Evolutionary conservation across 1,139 yeast genomes (phyloP), one percentile per base, ranked within the genome.

Genomic region (Candida tunisiensis): DNA sequence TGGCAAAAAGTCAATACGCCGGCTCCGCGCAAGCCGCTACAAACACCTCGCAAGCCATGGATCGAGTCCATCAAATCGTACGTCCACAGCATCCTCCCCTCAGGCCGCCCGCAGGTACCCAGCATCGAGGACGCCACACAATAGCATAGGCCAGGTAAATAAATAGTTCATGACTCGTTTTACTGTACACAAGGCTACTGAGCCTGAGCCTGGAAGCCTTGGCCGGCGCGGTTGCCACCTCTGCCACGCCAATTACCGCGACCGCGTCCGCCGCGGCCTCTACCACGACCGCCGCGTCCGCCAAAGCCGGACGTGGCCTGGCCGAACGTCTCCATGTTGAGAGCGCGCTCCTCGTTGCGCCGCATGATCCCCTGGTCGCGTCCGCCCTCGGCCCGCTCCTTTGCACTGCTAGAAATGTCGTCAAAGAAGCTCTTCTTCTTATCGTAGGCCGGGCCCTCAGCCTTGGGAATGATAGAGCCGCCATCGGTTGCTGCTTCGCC

Each of bases 381-480:
- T 41, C 46, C 39, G 40, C 50, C 53, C 28, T 36, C 45, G 9
- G 32, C 28, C 22, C 44, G 39, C 24, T 53, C 55, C 25, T 43
- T 44, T 9, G 65, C 52, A 6, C 67, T 55, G 6, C 79, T 69
- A 7, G 91, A 75, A 35, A 82, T 65, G 32, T 66, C 68, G 51
- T 82, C 93, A 41, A 82, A 82, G 48, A 82, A 82, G 2, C 93
- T 79, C 8, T 79, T 65, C 40, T 64, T 65, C 44, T 69, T 74
- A 48, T 75, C 65, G 50, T 79, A 79, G 21, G 53, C 41, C 13
- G 48, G 49, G 6, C 32, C 34, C 32, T 21, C 29, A 11, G 34
- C 34, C 18, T 35, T 38, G 15, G 29, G 23, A 12, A 21, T 23
- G 25, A 28, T n/a, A n/a, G n/a, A n/a, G n/a, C n/a, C n/a, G 17